Percentiles rank a stretch among this genome's conserved stretches.
Evolutionary conservation across 768 basidiomycete species (phyloP).

Genomic region (Collybia mongolica): DNA sequence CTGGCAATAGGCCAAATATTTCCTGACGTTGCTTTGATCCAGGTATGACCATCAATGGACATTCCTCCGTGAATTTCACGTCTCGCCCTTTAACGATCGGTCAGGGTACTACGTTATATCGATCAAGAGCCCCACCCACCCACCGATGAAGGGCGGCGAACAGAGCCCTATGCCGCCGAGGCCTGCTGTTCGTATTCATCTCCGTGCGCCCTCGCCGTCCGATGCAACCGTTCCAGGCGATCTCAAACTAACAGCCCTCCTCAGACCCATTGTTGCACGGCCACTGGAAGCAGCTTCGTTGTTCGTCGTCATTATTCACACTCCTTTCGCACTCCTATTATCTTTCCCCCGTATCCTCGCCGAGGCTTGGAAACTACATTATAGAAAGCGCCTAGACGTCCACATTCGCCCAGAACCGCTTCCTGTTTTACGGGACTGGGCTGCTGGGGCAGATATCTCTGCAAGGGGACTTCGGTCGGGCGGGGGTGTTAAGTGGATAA

Average conservation of each 20-base stretch:
- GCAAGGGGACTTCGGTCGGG: constrained; percentile 3
- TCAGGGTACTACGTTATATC: constrained; percentile 63
- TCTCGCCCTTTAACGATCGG: constrained; percentile 76
- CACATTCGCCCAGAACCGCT: constrained; percentile 59
- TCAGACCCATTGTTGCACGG: constrained; percentile 31
- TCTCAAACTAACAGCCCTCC: constrained; percentile 54
- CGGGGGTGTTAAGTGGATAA: constrained; percentile 36
- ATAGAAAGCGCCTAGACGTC: constrained; percentile 53
- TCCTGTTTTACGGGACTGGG: constrained; percentile 30
- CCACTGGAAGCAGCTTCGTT: constrained; percentile 40
- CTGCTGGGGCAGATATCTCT: constrained; percentile 8
- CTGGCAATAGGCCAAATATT: not conserved
- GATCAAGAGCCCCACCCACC: constrained; percentile 43
- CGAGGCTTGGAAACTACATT: constrained; percentile 62
- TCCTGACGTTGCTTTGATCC: not conserved
- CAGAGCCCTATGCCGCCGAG: constrained; percentile 18
- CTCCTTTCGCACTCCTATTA: constrained; percentile 54
- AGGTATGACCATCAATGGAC: constrained; percentile 67
- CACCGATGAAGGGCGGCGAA: constrained; percentile 23
- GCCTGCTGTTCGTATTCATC: constrained; percentile 42
- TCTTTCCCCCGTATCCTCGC: constrained; percentile 61
- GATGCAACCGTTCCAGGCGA: constrained; percentile 22
- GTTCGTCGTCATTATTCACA: constrained; percentile 34
- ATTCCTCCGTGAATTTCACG: constrained; percentile 67
- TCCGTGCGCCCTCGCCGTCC: constrained; percentile 25